phyloP scores from a whole-genome alignment of 805 yeast genomes.

The Babjeviella inositovora region DNA sequence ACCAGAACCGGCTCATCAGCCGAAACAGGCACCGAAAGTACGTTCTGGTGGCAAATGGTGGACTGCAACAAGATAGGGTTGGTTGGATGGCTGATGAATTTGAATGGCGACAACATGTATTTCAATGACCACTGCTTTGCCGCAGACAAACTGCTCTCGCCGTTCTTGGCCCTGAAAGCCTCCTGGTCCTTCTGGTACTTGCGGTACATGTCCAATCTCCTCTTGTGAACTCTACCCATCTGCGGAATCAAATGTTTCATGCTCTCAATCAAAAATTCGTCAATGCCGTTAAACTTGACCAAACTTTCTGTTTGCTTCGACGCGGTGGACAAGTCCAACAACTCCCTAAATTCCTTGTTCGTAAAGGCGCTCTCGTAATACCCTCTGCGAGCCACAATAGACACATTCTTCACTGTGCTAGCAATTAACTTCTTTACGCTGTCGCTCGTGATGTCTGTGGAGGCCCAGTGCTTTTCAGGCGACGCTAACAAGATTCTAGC shows the following conservation, averaged over 20 bases:
- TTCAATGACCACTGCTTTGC: slow-evolving; percentile 46
- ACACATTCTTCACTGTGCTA: slow-evolving; percentile 46
- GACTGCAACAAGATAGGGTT: slow-evolving; percentile 21
- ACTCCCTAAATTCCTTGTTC: slow-evolving; percentile 80
- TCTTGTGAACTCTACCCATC: slow-evolving; percentile 38
- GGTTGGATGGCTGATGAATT: slow-evolving; percentile 16
- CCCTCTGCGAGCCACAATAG: slow-evolving; percentile 78
- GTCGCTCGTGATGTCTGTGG: slow-evolving; percentile 55
- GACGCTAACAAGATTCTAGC: slow-evolving; percentile 64
- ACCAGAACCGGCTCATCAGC: slow-evolving; percentile 7
- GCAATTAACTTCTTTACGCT: slow-evolving; percentile 38
- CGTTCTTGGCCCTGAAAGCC: slow-evolving; percentile 1
- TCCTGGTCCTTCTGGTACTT: slow-evolving; percentile 19
- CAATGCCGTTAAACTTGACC: slow-evolving; percentile 16
- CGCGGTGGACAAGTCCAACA: slow-evolving; percentile 44
- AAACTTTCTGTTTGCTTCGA: too few species aligned
- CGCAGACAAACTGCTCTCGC: slow-evolving; percentile 1
- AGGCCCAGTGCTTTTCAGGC: slow-evolving; percentile 30
- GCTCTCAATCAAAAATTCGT: slow-evolving; percentile 12
- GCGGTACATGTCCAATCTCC: slow-evolving; percentile 47
- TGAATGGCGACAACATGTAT: slow-evolving; percentile 52
- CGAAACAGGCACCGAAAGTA: slow-evolving; percentile 6
- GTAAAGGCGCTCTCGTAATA: slow-evolving; percentile 77
- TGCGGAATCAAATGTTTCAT: slow-evolving; percentile 8
- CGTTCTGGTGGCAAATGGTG: slow-evolving; percentile 10